A percentile compares a stretch with the other conserved stretches of the same genome.
phyloP scores from a whole-genome alignment of 148 eudicot species.

The Polygonum aviculare region DNA sequence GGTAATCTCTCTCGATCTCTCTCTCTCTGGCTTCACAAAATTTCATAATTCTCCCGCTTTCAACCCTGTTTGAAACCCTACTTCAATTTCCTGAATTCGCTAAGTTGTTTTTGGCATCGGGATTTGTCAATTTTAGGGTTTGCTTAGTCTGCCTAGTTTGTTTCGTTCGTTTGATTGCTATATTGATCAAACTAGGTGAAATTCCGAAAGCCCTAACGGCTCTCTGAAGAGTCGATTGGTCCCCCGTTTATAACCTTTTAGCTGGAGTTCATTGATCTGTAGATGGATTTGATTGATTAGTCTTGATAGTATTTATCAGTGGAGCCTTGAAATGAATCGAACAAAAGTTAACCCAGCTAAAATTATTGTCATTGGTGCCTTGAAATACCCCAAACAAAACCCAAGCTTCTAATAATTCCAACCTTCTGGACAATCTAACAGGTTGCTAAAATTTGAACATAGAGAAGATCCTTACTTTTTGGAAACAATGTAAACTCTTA shows the following conservation, averaged over 20 bases:
- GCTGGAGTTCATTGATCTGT: background rate
- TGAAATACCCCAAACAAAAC: background rate
- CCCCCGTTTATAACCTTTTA: background rate
- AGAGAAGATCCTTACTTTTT: background rate
- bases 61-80: background rate
- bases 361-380: background rate
- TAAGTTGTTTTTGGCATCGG: background rate
- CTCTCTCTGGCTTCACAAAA: background rate
- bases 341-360: background rate
- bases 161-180: background rate
- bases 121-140: background rate
- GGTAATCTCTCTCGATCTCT: constrained; percentile 22
- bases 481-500: background rate
- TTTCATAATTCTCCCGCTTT: background rate
- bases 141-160: background rate
- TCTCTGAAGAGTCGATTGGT: background rate
- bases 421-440: background rate
- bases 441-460: background rate
- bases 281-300: background rate
- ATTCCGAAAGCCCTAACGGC: background rate
- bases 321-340: background rate
- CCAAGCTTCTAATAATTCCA: background rate
- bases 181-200: background rate
- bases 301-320: background rate
- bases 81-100: background rate